A percentile compares a stretch with the other conserved stretches of the same genome.
phyloP scores from a whole-genome alignment of 2,329 filamentous ascomycete species.

The Pyrenochaeta sp. region DNA sequence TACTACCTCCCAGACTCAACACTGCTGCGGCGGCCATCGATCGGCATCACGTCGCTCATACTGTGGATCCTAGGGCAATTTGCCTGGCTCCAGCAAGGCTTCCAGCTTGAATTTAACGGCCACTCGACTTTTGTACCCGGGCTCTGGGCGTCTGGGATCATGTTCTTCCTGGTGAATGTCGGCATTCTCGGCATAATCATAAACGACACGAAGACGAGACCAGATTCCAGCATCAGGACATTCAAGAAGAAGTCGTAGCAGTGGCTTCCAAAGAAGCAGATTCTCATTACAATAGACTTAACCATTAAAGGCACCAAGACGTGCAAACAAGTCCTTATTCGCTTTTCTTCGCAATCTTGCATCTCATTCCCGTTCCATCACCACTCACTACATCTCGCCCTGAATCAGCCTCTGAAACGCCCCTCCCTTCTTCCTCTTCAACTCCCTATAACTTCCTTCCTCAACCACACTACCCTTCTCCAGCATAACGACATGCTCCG shows the following conservation, averaged over 20 bases:
- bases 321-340: no score
- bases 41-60: conserved; percentile 70
- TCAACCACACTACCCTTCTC: conserved; percentile 74
- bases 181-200: conserved; percentile 87
- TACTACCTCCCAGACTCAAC: conserved; percentile 86
- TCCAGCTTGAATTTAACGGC: conserved; percentile 67
- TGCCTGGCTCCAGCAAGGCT: conserved; percentile 60
- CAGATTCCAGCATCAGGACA: not conserved
- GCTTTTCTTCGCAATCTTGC: no score
- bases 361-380: no score
- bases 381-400: conserved; percentile 39
- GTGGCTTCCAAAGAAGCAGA: not conserved
- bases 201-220: conserved; percentile 58
- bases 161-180: conserved; percentile 85
- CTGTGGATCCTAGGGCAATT: conserved; percentile 80
- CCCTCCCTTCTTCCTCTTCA: conserved; percentile 52
- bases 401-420: conserved; percentile 48
- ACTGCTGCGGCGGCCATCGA: conserved; percentile 65
- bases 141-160: conserved; percentile 75
- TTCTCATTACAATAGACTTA: not conserved
- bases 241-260: conserved; percentile 11
- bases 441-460: conserved; percentile 68
- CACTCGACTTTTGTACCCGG: conserved; percentile 84
- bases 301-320: no score
- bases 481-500: conserved; percentile 74